Percentiles rank a stretch among this genome's conserved stretches.
Evolutionary conservation across 2,329 filamentous ascomycete genomes (phyloP).

Genomic region (Hirsutella thompsonii): DNA sequence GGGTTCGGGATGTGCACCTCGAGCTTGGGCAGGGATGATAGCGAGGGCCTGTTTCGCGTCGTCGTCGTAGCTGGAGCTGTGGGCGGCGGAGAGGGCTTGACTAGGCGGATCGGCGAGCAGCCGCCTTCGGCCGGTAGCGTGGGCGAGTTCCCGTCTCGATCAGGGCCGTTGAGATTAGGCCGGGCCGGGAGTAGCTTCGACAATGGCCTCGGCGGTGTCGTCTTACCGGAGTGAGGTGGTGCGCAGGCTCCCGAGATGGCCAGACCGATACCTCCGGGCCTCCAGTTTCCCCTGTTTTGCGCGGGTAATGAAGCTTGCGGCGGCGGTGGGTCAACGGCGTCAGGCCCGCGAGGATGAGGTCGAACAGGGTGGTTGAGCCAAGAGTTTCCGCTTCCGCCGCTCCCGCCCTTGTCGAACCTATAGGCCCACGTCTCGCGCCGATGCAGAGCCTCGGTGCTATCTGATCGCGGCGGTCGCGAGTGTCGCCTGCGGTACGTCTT

Average conservation of each 20-base stretch:
- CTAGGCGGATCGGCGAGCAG: background rate
- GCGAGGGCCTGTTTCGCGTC: slow-evolving; percentile 7
- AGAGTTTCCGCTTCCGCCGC: slow-evolving; percentile 9
- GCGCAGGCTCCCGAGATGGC: slow-evolving; percentile 26
- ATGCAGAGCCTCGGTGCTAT: slow-evolving; percentile 1
- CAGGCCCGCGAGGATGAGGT: background rate
- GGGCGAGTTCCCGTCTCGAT: background rate
- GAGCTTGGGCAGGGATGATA: slow-evolving; percentile 13
- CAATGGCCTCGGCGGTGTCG: slow-evolving; percentile 17
- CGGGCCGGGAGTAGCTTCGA: slow-evolving; percentile 33
- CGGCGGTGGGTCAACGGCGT: slow-evolving; percentile 5
- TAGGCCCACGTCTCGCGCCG: slow-evolving; percentile 24
- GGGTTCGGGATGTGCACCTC: slow-evolving; percentile 14
- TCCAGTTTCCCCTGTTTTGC: background rate
- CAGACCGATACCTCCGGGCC: slow-evolving; percentile 23
- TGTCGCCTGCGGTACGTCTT: slow-evolving; percentile 26
- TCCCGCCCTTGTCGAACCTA: slow-evolving; percentile 13
- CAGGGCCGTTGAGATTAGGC: slow-evolving; percentile 27
- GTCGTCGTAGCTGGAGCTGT: no score
- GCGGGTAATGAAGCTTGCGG: background rate
- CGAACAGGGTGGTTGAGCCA: slow-evolving; percentile 14
- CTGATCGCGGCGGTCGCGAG: slow-evolving; percentile 6
- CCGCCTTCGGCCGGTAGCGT: background rate
- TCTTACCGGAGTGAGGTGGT: slow-evolving; percentile 8
- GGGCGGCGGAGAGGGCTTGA: slow-evolving; percentile 6